Percentiles rank a stretch among this genome's conserved stretches.
Conservation (phyloP, 2,329 filamentous ascomycete genomes). For the Apiospora pterosperma region DNA sequence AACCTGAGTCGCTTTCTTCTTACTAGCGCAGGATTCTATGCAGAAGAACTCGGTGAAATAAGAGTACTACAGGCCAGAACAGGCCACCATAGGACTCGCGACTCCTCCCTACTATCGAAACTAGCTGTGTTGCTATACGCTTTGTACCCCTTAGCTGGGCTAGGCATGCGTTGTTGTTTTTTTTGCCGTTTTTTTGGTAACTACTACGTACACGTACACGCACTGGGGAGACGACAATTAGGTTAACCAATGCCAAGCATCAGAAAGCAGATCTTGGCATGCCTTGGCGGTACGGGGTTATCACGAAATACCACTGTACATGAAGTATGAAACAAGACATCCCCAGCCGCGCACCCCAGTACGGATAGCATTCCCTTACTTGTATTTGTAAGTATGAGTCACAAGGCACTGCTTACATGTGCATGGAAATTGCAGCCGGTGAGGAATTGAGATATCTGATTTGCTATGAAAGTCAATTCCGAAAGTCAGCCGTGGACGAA, state of each 20-base stretch:
- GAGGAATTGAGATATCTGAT: conserved; percentile 1
- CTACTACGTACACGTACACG: no score
- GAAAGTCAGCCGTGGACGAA: neutral
- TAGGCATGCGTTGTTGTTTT: neutral
- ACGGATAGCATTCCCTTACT: no score
- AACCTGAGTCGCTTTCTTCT: neutral
- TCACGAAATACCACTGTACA: neutral
- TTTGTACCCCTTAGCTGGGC: neutral
- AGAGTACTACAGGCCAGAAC: neutral
- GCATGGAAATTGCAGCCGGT: neutral
- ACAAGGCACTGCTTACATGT: neutral
- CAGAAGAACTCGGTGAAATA: neutral
- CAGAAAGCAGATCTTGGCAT: neutral
- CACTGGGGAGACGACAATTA: neutral
- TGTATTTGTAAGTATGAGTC: neutral
- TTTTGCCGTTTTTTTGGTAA: no score
- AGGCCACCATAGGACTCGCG: neutral
- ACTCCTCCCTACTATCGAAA: neutral
- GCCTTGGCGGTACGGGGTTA: neutral
- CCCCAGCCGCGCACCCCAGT: neutral
- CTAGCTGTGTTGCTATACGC: neutral
- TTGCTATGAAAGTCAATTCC: neutral
- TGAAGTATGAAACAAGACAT: neutral
- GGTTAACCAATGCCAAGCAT: neutral
- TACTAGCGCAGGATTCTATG: neutral